Conservation (phyloP, 768 basidiomycete genomes). For the Chalciporus sphaerocephalus region DNA sequence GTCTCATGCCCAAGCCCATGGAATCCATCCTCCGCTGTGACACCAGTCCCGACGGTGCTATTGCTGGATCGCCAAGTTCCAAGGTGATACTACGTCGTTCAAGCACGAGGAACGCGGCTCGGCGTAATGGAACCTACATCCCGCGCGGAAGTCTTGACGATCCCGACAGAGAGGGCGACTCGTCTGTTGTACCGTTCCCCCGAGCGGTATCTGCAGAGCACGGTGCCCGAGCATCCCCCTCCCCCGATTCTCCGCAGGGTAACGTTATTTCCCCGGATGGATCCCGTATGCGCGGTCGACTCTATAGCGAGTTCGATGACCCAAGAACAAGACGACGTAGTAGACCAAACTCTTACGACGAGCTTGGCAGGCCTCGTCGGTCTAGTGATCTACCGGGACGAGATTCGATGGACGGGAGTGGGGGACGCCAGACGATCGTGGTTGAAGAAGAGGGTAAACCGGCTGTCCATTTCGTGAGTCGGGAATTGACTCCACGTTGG, state of each 20-base stretch:
- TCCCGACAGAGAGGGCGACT: conserved; percentile 31
- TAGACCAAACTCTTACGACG: conserved; percentile 67
- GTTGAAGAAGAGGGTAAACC: conserved; percentile 79
- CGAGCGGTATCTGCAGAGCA: conserved; percentile 53
- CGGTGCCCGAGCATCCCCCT: conserved; percentile 31
- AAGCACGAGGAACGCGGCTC: conserved; percentile 48
- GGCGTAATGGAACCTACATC: conserved; percentile 46
- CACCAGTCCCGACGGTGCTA: conserved; percentile 52
- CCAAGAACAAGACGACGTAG: conserved; percentile 46
- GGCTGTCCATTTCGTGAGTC: conserved; percentile 76
- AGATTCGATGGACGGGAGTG: conserved; percentile 61
- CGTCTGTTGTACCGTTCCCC: conserved; percentile 61
- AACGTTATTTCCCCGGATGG: conserved; percentile 29
- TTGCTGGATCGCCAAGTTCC: conserved; percentile 31
- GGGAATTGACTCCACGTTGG: neutral
- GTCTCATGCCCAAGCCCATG: conserved; percentile 49
- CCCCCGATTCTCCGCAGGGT: conserved; percentile 34
- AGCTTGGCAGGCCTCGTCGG: conserved; percentile 50
- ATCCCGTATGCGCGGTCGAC: conserved; percentile 51
- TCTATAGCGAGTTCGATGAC: conserved; percentile 72
- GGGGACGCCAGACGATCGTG: conserved; percentile 63
- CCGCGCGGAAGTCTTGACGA: conserved; percentile 38
- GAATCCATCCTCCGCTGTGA: conserved; percentile 49
- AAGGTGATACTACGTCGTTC: conserved; percentile 53
- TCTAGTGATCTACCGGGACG: conserved; percentile 64